A percentile compares a stretch with the other conserved stretches of the same genome.
These are phyloP conservation scores for Ophiocordyceps camponoti-floridani DNA, from an alignment of 2,329 filamentous ascomycete species.

Conservation along the genomic window DNA sequence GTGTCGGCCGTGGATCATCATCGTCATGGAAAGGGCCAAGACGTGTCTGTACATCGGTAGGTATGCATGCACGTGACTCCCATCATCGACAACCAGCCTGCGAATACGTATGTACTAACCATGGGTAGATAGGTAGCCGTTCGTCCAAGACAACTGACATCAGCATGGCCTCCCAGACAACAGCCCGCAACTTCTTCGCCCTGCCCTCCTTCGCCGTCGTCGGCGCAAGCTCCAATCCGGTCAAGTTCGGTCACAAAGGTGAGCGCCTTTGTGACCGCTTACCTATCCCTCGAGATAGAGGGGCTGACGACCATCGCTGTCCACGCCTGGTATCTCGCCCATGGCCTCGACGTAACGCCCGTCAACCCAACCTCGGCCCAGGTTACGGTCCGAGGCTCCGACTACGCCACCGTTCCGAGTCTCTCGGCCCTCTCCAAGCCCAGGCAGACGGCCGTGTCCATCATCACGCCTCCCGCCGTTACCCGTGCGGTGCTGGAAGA, in stretches of 20 bases:
- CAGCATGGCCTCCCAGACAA: constrained; percentile 47
- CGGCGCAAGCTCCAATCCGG: constrained; percentile 68
- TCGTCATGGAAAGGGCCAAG: no score
- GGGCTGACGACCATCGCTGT: constrained; percentile 31
- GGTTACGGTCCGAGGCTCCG: constrained; percentile 40
- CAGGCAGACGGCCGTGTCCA: constrained; percentile 54
- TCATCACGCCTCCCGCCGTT: constrained; percentile 71
- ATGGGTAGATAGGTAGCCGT: no score
- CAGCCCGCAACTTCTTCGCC: constrained; percentile 64
- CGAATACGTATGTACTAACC: not conserved
- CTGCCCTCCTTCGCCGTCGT: constrained; percentile 72
- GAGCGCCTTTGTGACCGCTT: no score
- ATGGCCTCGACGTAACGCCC: constrained; percentile 59
- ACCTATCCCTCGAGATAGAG: no score
- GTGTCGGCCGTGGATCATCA: no score
- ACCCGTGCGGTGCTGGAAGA: constrained; percentile 61
- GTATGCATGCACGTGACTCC: no score
- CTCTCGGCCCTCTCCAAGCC: constrained; percentile 50
- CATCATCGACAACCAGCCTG: no score
- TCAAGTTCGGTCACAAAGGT: constrained; percentile 85
- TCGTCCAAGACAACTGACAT: not conserved
- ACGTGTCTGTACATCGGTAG: no score
- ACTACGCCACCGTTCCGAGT: constrained; percentile 46
- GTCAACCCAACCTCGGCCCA: constrained; percentile 57
- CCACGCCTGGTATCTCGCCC: constrained; percentile 73